Evolutionary conservation across 345 rosid genomes (phyloP).

Genomic region (Mallotus nudiflorus): DNA sequence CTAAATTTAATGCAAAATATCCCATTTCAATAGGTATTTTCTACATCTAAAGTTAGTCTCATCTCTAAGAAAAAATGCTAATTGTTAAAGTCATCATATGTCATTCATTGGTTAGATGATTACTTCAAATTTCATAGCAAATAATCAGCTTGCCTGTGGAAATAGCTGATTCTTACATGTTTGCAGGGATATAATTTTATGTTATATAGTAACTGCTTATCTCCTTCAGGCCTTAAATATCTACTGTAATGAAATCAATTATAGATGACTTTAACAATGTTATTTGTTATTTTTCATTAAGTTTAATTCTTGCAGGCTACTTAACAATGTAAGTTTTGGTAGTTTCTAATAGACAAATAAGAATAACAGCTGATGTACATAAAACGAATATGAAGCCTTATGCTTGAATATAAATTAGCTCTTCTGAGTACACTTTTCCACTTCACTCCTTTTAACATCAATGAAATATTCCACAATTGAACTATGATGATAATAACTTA

Average conservation of each 20-base stretch:
- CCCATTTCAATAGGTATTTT: neutral
- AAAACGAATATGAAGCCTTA: neutral
- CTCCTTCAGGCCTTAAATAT: no score
- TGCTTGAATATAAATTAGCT: neutral
- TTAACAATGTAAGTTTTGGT: no score
- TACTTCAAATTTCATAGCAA: neutral
- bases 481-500: neutral
- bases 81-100: neutral
- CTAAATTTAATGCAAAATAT: neutral
- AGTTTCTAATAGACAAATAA: no score
- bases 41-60: neutral
- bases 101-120: neutral
- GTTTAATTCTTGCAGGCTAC: no score
- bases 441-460: neutral
- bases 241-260: no score
- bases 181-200: neutral
- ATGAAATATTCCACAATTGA: neutral
- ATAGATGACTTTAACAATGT: no score
- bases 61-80: slow-evolving; percentile 1
- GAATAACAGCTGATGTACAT: neutral
- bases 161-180: neutral
- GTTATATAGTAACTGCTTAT: no score
- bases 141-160: neutral
- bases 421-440: neutral
- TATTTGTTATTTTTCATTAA: no score